Base-by-base conservation (phyloP, 106 monocot genomes). In the Phalaenopsis equestris region DNA sequence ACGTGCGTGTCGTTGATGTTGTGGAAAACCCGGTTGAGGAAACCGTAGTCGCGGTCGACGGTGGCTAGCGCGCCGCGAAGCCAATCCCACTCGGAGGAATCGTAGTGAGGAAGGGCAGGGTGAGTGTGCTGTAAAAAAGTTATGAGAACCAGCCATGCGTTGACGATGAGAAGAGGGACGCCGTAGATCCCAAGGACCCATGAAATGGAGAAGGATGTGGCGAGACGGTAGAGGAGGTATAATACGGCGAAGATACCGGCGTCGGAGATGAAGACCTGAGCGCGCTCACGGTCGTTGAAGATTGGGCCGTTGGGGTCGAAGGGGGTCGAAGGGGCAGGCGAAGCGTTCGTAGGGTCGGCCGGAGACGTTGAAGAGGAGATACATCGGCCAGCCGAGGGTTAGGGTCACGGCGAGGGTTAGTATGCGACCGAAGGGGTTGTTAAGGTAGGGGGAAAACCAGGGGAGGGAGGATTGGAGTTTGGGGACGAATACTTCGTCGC, bases 401-500 rank as follows among this genome's bases (percentile, higher is more conserved):
- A 96, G 90, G 14, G 84, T 83, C 75, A 91, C n/a, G 76, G 42
- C 1, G 38, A 96, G 77, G 16, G 81, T 72, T 46, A 89, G 56
- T 41, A 93, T 18, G 24, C 93, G 80, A 39, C 91, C 96, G 3
- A 77, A 61, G 1, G 93, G 93, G 87, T 93, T 91, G 91, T 88
- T 88, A 12, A 89, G 41, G 86, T 93, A 96, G 52, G 83, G 78
- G 1, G 86, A 75, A 83, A 80, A 87, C 93, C 91, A 89, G 0
- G 76, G 41, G 55, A 94, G 55, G 6, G 79, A 9, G 17, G 92
- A 80, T 24, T 80, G 91, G 41, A 82, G 76, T 72, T 87, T 91
- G 5, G 96, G 96, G 42, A 97, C 96, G 80, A 92, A 94, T 2
- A 97, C 94, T 87, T 96, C 96, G 76, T 97, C 96, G 4, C 89